phyloP scores from a whole-genome alignment of 2,329 filamentous ascomycete genomes.

The Gliomastix tumulicola region DNA sequence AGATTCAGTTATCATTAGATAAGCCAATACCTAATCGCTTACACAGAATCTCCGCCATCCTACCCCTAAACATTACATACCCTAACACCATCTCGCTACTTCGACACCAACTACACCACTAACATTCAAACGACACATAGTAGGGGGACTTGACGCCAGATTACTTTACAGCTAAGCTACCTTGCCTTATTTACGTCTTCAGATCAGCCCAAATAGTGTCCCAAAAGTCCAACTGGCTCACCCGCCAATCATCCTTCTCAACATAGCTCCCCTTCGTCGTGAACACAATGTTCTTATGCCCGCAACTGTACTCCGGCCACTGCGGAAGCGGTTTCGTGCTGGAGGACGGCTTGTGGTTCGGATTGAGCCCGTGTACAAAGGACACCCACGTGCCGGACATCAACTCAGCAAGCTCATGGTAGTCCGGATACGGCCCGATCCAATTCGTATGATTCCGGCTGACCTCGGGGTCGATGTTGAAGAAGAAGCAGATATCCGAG shows the following conservation, averaged over 20 bases:
- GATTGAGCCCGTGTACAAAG: slow-evolving; percentile 17
- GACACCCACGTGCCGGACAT: slow-evolving; percentile 43
- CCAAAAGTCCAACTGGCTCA: neutral
- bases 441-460: neutral
- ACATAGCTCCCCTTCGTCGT: neutral
- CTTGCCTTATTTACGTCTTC: neutral
- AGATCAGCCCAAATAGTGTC: neutral
- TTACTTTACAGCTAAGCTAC: too few relatives aligned
- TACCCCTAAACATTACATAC: too few relatives aligned
- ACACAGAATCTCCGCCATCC: too few relatives aligned
- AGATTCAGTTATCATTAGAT: too few relatives aligned
- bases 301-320: neutral
- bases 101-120: too few relatives aligned
- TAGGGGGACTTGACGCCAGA: too few relatives aligned
- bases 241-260: neutral
- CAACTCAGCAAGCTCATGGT: slow-evolving; percentile 25
- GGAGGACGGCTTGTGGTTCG: neutral
- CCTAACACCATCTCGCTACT: too few relatives aligned
- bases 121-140: too few relatives aligned
- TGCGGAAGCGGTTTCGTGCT: neutral
- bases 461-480: slow-evolving; percentile 31
- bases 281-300: neutral
- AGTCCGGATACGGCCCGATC: slow-evolving; percentile 7
- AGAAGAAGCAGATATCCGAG: slow-evolving; percentile 25
- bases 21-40: too few relatives aligned